phyloP scores from a whole-genome alignment of 352 stramenopile species.

The Peronospora farinosa region DNA sequence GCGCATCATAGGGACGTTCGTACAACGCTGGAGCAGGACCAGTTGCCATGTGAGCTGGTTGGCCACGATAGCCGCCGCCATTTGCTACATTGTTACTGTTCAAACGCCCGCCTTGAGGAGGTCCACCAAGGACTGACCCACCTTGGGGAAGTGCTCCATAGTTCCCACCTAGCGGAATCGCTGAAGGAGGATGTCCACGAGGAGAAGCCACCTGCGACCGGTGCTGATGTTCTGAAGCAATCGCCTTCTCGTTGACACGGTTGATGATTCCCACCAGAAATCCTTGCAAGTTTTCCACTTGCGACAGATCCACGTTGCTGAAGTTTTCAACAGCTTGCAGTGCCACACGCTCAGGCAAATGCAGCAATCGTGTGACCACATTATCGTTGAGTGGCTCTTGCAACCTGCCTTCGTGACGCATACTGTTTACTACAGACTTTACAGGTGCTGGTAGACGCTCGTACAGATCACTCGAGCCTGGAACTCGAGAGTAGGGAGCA shows the following conservation, averaged over 20 bases:
- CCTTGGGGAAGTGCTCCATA: conserved; percentile 14
- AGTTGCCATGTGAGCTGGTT: conserved; percentile 13
- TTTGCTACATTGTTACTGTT: conserved; percentile 17
- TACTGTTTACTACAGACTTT: conserved; percentile 43
- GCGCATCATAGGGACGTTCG: conserved; percentile 29
- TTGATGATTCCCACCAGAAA: conserved; percentile 85
- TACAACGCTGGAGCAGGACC: conserved; percentile 23
- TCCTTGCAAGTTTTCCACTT: conserved; percentile 69
- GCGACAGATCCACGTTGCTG: conserved; percentile 62
- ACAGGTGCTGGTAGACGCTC: conserved; percentile 46
- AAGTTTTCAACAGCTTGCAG: conserved; percentile 72
- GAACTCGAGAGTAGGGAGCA: conserved; percentile 1
- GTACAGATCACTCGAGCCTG: conserved; percentile 42
- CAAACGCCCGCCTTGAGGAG: conserved; percentile 25
- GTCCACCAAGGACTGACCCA: conserved; percentile 29
- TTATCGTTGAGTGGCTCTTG: conserved; percentile 70
- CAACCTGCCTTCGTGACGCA: conserved; percentile 47
- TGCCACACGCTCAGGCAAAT: conserved; percentile 59
- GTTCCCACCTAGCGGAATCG: conserved; percentile 7
- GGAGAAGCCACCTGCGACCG: conserved; percentile 26
- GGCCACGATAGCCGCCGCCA: conserved; percentile 16
- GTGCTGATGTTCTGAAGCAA: conserved; percentile 34
- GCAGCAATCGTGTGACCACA: conserved; percentile 57
- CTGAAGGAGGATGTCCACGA: conserved; percentile 13
- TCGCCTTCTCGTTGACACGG: conserved; percentile 61